These are phyloP conservation scores for Meredithiella fracta DNA, from an alignment of 2,329 filamentous ascomycete genomes.

Conservation along the genomic window DNA sequence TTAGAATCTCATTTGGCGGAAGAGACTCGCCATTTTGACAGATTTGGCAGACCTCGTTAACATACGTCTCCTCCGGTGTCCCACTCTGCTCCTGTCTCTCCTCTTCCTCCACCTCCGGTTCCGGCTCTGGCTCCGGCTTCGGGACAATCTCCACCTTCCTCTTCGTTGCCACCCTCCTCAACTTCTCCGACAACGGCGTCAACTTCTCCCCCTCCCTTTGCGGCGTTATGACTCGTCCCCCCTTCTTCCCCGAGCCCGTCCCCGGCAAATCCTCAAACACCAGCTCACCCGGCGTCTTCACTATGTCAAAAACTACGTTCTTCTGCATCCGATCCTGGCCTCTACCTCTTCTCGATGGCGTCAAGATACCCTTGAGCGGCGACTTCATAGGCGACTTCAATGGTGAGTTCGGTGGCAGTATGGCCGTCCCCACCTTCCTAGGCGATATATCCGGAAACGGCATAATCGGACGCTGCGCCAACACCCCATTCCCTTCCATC, in stretches of 20 bases:
- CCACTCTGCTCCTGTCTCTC: slow-evolving; percentile 15
- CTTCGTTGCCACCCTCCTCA: slow-evolving; percentile 15
- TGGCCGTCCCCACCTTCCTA: neutral
- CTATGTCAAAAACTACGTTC: slow-evolving; percentile 36
- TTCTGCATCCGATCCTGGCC: slow-evolving; percentile 27
- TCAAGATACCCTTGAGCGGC: slow-evolving; percentile 38
- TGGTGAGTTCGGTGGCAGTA: slow-evolving; percentile 3
- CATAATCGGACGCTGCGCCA: neutral
- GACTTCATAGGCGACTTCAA: slow-evolving; percentile 9
- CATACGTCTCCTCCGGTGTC: slow-evolving; percentile 22
- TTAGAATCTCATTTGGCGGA: slow-evolving; percentile 43
- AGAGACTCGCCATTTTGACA: slow-evolving; percentile 41
- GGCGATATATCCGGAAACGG: slow-evolving; percentile 7
- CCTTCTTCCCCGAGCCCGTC: slow-evolving; percentile 16
- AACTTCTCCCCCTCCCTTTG: slow-evolving; percentile 2
- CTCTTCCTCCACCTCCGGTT: slow-evolving; percentile 12
- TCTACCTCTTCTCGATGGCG: slow-evolving; percentile 30
- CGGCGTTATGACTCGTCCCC: slow-evolving; percentile 3
- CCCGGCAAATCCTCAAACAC: slow-evolving; percentile 37
- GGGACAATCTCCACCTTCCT: slow-evolving; percentile 18
- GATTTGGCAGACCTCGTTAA: slow-evolving; percentile 40
- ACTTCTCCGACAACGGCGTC: slow-evolving; percentile 13
- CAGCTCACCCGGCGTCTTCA: slow-evolving; percentile 24
- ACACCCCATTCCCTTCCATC: slow-evolving; percentile 4
- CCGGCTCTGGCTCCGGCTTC: slow-evolving; percentile 18